Base-by-base conservation (phyloP, 1,284 basidiomycete species). In the Tetrapyrgos nigripes region DNA sequence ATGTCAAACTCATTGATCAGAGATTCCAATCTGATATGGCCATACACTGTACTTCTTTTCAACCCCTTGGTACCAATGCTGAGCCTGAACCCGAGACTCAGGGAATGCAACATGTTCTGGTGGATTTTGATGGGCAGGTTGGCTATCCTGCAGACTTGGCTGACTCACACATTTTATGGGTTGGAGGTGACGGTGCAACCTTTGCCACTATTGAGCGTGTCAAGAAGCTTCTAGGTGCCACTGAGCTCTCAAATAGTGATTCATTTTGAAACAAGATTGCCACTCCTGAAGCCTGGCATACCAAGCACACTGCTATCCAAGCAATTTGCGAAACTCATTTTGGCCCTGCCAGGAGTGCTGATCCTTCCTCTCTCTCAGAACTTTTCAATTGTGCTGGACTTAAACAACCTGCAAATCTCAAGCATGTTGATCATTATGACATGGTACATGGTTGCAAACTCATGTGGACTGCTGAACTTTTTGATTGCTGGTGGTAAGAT, bases 101-200 rank as follows among this genome's bases (percentile, higher is more conserved):
- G 23, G 63, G 63, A 1, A 64, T 64, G 63, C 50, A 51, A 54
- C 61, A 57, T 3, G 52, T 54, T 1, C 31, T 63, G 6, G 52
- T 55, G 3, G 64, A 65, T 40, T 65, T 65, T 24, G 31, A 50
- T 29, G 17, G 24, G 17, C 64, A 65, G 40, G 60, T 65, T 53
- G 64, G 64, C 26, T 19, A 59, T 23, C 58, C 48, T 10, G 33
- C 48, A 13, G 58, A 60, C 9, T 45, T 48, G 1, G 10, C 53
- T 10, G 51, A 59, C 2, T 27, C 23, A n/a, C 26, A 53, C 1
- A 29, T 64, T 10, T 27, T 55, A n/a, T 59, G 48, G 33, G 43
- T 45, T 21, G 53, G 62, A 6, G 62, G 60, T 1, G 62, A 64
- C 23, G 60, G 62, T 11, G 62, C 53, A 23, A 59, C 62, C 6